Conservation (phyloP, 257 asterid genomes). For the Lantana camara region DNA sequence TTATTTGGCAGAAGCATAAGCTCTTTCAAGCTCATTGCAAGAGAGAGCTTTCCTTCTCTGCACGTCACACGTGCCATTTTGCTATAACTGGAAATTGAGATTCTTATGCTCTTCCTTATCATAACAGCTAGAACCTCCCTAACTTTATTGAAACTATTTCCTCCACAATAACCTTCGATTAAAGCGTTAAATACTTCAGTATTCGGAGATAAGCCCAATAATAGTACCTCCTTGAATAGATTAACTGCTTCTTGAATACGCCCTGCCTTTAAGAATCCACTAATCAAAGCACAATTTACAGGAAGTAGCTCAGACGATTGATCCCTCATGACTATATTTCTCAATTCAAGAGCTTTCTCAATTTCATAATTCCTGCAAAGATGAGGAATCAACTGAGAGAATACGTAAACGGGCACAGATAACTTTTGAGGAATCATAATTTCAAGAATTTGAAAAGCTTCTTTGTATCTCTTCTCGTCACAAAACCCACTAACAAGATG, state of each 20-base stretch:
- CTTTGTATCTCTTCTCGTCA: constrained; percentile 51
- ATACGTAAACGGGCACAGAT: constrained; percentile 47
- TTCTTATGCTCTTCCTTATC: constrained; percentile 49
- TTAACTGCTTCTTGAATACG: constrained; percentile 49
- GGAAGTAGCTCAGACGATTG: constrained; percentile 40
- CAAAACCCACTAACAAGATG: constrained; percentile 53
- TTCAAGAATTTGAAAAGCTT: constrained; percentile 51
- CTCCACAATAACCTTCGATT: constrained; percentile 50
- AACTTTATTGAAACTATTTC: constrained; percentile 41
- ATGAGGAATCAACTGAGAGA: constrained; percentile 46
- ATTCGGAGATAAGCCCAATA: constrained; percentile 35
- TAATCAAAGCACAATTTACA: constrained; percentile 46
- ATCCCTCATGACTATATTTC: constrained; percentile 43
- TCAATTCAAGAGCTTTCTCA: constrained; percentile 55
- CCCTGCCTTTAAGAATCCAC: constrained; percentile 50
- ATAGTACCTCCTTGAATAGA: constrained; percentile 45
- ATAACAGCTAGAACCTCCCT: constrained; percentile 51
- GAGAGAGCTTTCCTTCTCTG: constrained; percentile 38
- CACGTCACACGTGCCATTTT: constrained; percentile 45
- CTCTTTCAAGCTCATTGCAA: constrained; percentile 55
- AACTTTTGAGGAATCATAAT: constrained; percentile 49
- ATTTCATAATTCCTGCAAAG: constrained; percentile 48
- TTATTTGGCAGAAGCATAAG: constrained; percentile 43
- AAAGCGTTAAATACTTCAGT: constrained; percentile 42
- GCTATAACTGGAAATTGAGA: constrained; percentile 61